Evolutionary conservation across 306 rosid genomes (phyloP), one percentile per base, ranked within the genome.

Genomic region (apple (Malus domestica)): DNA sequence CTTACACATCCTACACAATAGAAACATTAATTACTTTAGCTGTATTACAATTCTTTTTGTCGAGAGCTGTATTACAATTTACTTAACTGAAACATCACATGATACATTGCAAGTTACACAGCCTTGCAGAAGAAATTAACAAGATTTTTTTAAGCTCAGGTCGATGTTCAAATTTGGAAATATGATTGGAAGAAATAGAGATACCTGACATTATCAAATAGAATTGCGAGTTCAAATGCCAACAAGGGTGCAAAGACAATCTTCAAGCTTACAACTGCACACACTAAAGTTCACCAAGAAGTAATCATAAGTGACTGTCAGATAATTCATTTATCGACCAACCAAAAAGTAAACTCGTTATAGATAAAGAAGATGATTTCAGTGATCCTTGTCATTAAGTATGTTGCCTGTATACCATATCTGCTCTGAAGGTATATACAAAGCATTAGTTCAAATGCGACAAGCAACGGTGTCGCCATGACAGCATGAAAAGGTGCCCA

Each of bases 401-500:
- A 63, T 69, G 82, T 74, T 68, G 74, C 85, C 9, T 51, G 14
- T 19, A 58, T 90, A 92, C 98, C 96, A 80, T 86, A 57, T 80
- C 73, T 82, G 79, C 80, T 85, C 67, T 86, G 88, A 0, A 94
- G 96, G 84, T 90, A 85, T 74, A 90, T 83, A 78, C 97, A 94
- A 57, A 94, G 97, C 64, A 94, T 93, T 66, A 94, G 83, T 84
- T 94, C 98, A 81, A 94, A 94, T 60, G 96, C 96, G 76, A 94
- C 90, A 75, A 94, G 96, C 75, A 94, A 85, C 8, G 97, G 97
- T 22, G 88, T 85, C 7, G 91, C 96, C 81, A 92, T 52, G 78
- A 94, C 65, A 32, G 97, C 88, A 80, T 94, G 98, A 85, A 81
- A 89, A n/a, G 98, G 98, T 67, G 98, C 97, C 98, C 98, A 94